phyloP scores from a whole-genome alignment of 164 flowering plant genomes.

The Stephania cephalantha region DNA sequence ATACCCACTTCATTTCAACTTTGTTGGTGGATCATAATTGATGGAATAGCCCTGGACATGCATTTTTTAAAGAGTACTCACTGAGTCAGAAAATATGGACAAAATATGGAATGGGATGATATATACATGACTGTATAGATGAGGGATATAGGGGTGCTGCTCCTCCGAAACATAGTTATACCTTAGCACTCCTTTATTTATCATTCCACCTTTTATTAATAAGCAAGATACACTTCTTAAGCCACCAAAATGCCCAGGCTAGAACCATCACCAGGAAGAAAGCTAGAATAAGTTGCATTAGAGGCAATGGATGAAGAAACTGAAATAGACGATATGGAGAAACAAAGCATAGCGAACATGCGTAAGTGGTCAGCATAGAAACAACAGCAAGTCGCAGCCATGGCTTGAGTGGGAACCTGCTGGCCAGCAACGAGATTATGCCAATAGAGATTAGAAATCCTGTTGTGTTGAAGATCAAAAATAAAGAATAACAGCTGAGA shows the following conservation, averaged over 20 bases:
- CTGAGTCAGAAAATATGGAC: no score
- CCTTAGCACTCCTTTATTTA: no score
- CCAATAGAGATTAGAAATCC: constrained; percentile 13
- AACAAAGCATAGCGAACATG: background rate
- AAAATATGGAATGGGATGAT: no score
- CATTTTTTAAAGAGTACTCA: no score
- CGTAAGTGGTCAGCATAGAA: constrained; percentile 7
- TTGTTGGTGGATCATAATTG: no score
- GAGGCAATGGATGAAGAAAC: background rate
- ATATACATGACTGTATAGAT: no score
- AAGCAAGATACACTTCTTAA: background rate
- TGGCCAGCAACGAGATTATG: constrained; percentile 8
- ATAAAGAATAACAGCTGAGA: constrained; percentile 18
- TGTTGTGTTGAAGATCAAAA: background rate
- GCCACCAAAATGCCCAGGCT: background rate
- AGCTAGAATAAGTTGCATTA: background rate
- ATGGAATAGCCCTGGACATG: no score
- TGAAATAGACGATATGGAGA: background rate
- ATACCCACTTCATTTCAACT: no score
- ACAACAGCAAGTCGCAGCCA: background rate
- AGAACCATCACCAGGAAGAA: background rate
- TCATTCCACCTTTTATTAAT: background rate
- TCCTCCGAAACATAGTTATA: background rate
- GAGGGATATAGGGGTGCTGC: background rate
- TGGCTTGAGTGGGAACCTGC: constrained; percentile 8